phyloP scores from a whole-genome alignment of 371 early-diverging fungal species.

The Synchytrium microbalum region DNA sequence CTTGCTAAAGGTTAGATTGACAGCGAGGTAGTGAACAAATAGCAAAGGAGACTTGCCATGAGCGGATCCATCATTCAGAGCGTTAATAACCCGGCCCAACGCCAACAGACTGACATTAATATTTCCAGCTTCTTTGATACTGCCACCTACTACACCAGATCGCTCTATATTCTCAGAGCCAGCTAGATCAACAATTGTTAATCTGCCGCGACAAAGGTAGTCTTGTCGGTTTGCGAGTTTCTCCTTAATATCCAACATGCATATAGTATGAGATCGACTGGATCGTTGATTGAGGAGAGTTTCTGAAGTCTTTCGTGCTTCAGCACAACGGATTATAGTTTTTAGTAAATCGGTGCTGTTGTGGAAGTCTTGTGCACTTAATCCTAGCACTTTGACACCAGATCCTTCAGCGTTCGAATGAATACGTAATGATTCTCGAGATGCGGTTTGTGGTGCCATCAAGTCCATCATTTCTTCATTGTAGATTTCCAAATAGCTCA shows the following conservation, averaged over 20 bases:
- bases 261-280: not conserved
- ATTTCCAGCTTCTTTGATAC: not conserved
- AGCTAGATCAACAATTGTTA: conserved; percentile 3
- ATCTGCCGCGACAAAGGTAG: not conserved
- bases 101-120: not conserved
- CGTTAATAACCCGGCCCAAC: conserved; percentile 1
- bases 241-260: not conserved
- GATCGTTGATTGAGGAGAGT: not conserved
- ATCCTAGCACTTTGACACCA: not conserved
- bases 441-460: not conserved
- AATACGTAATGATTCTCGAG: not conserved
- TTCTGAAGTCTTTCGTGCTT: not conserved
- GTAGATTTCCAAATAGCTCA: conserved; percentile 56
- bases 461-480: conserved; percentile 37
- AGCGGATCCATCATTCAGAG: not conserved
- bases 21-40: too few species aligned
- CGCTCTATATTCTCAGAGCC: not conserved
- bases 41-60: not conserved
- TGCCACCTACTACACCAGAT: not conserved
- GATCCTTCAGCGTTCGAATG: not conserved
- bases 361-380: not conserved
- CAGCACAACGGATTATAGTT: not conserved
- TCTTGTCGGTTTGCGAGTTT: not conserved
- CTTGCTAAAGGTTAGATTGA: too few species aligned
- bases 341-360: not conserved